Evolutionary conservation across 208 protist species (phyloP).

Genomic region (Trypanosoma congolense): DNA sequence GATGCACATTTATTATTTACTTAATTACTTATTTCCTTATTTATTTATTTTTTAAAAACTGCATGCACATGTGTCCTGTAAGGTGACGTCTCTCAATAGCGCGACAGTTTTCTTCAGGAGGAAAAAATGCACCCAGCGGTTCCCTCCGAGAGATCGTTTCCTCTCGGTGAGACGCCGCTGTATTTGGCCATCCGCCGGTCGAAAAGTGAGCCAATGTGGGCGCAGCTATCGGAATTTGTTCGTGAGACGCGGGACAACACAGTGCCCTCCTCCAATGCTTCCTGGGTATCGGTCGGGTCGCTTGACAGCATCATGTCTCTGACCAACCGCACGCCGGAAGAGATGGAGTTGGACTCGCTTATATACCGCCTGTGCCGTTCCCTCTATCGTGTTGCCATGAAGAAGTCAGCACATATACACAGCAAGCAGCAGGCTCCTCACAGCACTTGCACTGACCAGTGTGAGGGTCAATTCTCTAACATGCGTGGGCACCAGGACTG

Average conservation of each 20-base stretch:
- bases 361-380: conserved; percentile 74
- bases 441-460: conserved; percentile 12
- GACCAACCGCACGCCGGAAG: conserved; percentile 16
- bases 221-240: background rate
- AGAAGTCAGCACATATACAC: conserved; percentile 34
- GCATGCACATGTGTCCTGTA: no score
- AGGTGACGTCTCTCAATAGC: no score
- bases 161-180: conserved; percentile 12
- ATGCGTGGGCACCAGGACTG: conserved; percentile 72
- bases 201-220: background rate
- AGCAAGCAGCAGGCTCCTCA: background rate
- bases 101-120: no score
- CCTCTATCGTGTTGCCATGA: conserved; percentile 56
- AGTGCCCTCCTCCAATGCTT: conserved; percentile 13
- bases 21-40: no score
- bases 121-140: no score
- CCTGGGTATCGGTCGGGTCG: conserved; percentile 28
- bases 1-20: no score
- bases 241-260: no score
- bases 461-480: conserved; percentile 48
- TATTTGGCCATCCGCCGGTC: conserved; percentile 7
- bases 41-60: conserved; percentile 9
- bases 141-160: no score
- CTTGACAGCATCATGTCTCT: conserved; percentile 45
- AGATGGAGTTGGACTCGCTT: conserved; percentile 45